A percentile compares a stretch with the other conserved stretches of the same genome.
These are phyloP conservation scores for Trametes villosa DNA, from an alignment of 768 basidiomycete species.

Conservation along the genomic window DNA sequence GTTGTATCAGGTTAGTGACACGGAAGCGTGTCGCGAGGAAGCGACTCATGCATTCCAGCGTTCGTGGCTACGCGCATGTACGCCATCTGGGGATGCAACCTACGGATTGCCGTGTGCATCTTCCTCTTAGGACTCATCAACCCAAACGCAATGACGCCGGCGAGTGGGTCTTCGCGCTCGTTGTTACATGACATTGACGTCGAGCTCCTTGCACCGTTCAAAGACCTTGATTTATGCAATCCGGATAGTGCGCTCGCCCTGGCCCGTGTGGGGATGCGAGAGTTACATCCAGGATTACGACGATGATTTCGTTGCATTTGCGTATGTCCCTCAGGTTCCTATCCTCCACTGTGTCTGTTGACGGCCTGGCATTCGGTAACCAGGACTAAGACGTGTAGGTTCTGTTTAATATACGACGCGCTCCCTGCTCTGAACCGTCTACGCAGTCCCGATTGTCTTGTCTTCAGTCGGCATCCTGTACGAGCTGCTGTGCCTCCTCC, in stretches of 20 bases:
- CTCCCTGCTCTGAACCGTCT: no score
- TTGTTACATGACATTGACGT: no score
- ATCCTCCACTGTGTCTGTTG: no score
- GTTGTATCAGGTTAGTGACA: not conserved
- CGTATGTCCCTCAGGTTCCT: not conserved
- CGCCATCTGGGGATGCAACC: not conserved
- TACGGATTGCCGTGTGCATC: not conserved
- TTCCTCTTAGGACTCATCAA: not conserved
- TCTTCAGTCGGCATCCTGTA: not conserved
- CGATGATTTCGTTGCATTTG: not conserved
- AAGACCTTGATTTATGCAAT: not conserved
- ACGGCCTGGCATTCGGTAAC: no score
- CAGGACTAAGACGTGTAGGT: no score
- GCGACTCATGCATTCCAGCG: not conserved
- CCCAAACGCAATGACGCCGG: not conserved
- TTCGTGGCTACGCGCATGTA: constrained; percentile 2
- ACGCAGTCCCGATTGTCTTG: not conserved
- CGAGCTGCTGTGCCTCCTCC: not conserved
- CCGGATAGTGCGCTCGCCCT: not conserved
- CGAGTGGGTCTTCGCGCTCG: not conserved
- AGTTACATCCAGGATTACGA: not conserved
- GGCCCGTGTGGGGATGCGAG: not conserved
- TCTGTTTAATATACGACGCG: not conserved
- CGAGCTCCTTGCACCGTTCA: not conserved
- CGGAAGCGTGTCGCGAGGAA: not conserved